Evolutionary conservation across 257 asterid genomes (phyloP), one percentile per base, ranked within the genome.

Genomic region (Solanum tarijense): DNA sequence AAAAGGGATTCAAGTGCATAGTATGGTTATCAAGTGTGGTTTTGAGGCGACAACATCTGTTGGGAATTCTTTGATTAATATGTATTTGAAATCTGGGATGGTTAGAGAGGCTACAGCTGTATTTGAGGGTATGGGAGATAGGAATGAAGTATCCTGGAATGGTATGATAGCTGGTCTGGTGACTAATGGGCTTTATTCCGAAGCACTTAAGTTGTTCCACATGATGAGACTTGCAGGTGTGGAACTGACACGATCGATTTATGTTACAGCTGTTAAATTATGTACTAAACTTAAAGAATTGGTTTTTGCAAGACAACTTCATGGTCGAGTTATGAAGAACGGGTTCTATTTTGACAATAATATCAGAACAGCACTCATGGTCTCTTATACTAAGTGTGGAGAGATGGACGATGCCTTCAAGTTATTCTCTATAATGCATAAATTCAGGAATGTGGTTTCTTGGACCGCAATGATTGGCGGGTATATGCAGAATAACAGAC

Each of bases 381-480:
- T 91, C 86, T 94, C 95, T 87, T 97, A 95, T 92, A 93, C 93
- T 85, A 97, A 93, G 93, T 90, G 92, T 73, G 48, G 88, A 73
- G 94, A 92, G 88, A 94, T 94, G 94, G 98, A 95, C 83, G 96
- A 93, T 75, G 98, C 98, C 12, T 85, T 92, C 90, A 91, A 91
- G 88, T 88, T 95, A 90, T 95, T 95, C 91, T 93, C 92, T 55
- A 55, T 74, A 20, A 86, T 84, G 88, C 92, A 83, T 65, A 88
- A 82, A 55, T 87, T 82, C 87, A 95, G 90, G 82, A 95, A 91
- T 66, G 99, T 97, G 88, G 96, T 97, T 48, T 93, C 98, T 8
- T 97, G 98, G 98, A 97, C 99, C 71, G 98, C 98, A 39, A 87
- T 96, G 81, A 96, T 97, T 38, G 92, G 98, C 3, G 99, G 98